Percentiles rank a stretch among this genome's conserved stretches.
Evolutionary conservation across 495 filamentous ascomycete genomes (phyloP).

Genomic region (Aspergillus nanangensis): DNA sequence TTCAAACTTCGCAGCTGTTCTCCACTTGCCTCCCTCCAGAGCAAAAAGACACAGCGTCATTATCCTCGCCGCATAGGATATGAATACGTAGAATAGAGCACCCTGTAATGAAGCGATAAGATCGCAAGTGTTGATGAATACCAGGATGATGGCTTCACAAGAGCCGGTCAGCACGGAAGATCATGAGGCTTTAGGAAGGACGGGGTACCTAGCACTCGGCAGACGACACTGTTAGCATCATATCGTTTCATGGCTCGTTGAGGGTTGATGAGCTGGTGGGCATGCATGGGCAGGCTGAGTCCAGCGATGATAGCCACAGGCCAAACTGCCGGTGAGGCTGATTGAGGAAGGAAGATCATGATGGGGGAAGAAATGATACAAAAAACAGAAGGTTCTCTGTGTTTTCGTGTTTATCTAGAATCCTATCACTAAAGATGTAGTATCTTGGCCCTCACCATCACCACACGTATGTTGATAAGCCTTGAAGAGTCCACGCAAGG

Average conservation of each 20-base stretch:
- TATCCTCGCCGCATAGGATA: background rate
- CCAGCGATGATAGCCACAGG: background rate
- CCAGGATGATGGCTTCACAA: background rate
- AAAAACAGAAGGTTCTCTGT: background rate
- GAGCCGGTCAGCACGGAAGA: background rate
- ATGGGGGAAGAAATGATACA: background rate
- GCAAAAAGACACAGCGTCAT: background rate
- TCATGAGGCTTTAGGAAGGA: background rate
- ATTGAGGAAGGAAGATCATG: background rate
- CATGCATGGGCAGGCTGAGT: background rate
- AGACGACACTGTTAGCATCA: background rate
- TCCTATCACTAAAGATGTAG: background rate
- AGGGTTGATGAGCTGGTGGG: background rate
- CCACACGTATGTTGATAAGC: background rate
- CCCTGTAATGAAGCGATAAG: background rate
- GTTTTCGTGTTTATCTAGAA: background rate
- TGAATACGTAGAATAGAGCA: background rate
- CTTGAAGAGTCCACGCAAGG: background rate
- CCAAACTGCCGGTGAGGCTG: background rate
- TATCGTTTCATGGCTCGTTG: background rate
- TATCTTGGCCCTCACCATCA: background rate
- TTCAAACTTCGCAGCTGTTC: background rate
- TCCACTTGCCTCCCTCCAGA: background rate
- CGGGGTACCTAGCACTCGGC: background rate
- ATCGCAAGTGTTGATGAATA: background rate